Evolutionary conservation across 2,329 filamentous ascomycete species (phyloP), one percentile per base, ranked within the genome.

Genomic region (Pyrenophora seminiperda): DNA sequence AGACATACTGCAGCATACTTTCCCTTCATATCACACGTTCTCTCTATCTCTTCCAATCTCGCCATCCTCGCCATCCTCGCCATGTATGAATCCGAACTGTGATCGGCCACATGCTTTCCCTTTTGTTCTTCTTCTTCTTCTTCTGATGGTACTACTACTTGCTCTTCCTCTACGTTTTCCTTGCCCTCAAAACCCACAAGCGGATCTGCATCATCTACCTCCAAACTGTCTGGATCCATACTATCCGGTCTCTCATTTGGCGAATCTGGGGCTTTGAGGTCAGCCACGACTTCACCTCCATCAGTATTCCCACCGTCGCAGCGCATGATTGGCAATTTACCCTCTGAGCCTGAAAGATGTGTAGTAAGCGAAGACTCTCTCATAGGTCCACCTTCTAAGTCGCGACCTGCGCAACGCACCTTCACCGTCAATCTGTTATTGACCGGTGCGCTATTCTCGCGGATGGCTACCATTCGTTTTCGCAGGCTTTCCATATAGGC

Each of bases 1-100:
- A 11, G 13, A 42, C 48, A 36, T 46, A 51, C 48, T 34, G 37
- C 41, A 42, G 38, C 33, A 47, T 41, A 51, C 24, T 27, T 30
- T 5, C 10, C 29, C 14, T 43, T 44, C 18, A 24, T 22, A 19
- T 10, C 10, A 38, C 41, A 51, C 43, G 41, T 51, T 14, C 38
- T 19, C 27, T 41, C 10, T 1, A 41, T 24, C 15, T 24, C 32
- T 10, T 42, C 31, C 15, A 47, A 11, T 18, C 19, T 41, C 19
- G 3, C 41, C 36, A 32, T 51, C 7, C 43, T 37, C 31, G 41
- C 31, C 30, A 18, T 7, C 5, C 41, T 15, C 14, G 31, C 40
- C 13, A 41, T 41, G 2, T 27, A 2, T n/a, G 7, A 27, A 4
- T 27, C 5, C 10, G 13, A 11, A 11, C 4, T 13, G 10, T 9